A percentile compares a stretch with the other conserved stretches of the same genome.
These are phyloP conservation scores for Beta vulgaris DNA, from an alignment of 148 eudicot genomes.

Conservation along the genomic window DNA sequence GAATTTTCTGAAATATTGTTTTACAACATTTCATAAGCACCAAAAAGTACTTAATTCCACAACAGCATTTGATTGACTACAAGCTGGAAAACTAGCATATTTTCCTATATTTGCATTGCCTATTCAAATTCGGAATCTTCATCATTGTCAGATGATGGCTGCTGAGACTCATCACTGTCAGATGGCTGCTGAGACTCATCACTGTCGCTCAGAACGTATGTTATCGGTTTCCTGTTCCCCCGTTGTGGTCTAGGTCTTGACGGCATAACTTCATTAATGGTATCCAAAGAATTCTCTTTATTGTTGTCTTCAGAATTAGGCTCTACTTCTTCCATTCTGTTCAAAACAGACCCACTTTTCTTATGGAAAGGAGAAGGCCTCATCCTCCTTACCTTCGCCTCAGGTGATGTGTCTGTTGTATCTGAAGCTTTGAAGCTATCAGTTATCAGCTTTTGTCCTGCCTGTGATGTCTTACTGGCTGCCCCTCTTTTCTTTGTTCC, in stretches of 20 bases:
- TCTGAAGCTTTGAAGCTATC: slow-evolving; percentile 56
- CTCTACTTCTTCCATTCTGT: slow-evolving; percentile 25
- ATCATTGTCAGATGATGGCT: slow-evolving; percentile 25
- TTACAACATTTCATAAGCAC: neutral
- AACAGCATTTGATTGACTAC: neutral
- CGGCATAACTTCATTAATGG: slow-evolving; percentile 33
- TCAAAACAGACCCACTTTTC: slow-evolving; percentile 67
- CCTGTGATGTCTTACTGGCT: slow-evolving; percentile 33
- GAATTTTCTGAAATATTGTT: neutral
- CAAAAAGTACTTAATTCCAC: neutral
- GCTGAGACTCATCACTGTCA: slow-evolving; percentile 42
- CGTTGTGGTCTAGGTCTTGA: slow-evolving; percentile 55
- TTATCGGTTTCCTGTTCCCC: slow-evolving; percentile 33
- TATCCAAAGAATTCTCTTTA: slow-evolving; percentile 22
- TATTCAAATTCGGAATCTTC: slow-evolving; percentile 25
- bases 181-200: slow-evolving; percentile 26
- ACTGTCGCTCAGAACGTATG: slow-evolving; percentile 56
- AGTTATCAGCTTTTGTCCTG: slow-evolving; percentile 56
- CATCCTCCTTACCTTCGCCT: slow-evolving; percentile 88
- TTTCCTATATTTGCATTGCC: neutral
- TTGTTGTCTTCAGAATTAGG: slow-evolving; percentile 13
- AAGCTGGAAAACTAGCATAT: neutral
- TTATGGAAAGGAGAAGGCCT: slow-evolving; percentile 84
- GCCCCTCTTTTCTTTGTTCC: slow-evolving; percentile 68
- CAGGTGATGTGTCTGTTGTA: slow-evolving; percentile 56